Percentiles rank a stretch among this genome's conserved stretches.
Conservation (phyloP, 1,139 yeast genomes). For the Arxiozyma slooffiae region DNA sequence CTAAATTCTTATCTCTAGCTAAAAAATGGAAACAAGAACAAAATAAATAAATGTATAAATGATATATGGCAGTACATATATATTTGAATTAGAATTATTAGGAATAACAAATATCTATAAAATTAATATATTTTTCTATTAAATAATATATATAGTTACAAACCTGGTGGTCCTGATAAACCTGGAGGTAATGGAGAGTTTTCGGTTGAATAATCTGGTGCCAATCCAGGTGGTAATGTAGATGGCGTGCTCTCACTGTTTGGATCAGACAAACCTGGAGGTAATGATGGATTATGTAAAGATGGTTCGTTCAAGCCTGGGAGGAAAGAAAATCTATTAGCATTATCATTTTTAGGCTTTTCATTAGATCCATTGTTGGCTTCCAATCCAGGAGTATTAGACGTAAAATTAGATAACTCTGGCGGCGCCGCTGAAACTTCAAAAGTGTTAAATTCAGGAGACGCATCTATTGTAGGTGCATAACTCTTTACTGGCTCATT, state of each 20-base stretch:
- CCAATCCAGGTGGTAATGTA: conserved; percentile 10
- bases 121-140: too few species aligned
- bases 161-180: conserved; percentile 17
- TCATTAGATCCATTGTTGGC: neutral
- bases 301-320: conserved; percentile 1
- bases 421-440: conserved; percentile 3
- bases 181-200: conserved; percentile 5
- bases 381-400: neutral
- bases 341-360: neutral
- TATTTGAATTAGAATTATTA: too few species aligned
- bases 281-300: neutral
- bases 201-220: neutral
- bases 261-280: conserved; percentile 5
- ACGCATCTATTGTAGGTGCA: neutral
- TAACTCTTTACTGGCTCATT: neutral
- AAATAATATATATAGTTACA: too few species aligned
- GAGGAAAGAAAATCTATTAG: neutral
- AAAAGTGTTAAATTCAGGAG: conserved; percentile 4
- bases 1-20: conserved; percentile 54
- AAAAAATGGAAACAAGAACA: conserved; percentile 42
- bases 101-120: too few species aligned
- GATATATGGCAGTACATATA: neutral
- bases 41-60: neutral
- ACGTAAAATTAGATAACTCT: neutral
- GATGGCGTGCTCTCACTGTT: neutral